These are phyloP conservation scores for Phoma sp. DNA, from an alignment of 2,329 filamentous ascomycete genomes.

Conservation along the genomic window DNA sequence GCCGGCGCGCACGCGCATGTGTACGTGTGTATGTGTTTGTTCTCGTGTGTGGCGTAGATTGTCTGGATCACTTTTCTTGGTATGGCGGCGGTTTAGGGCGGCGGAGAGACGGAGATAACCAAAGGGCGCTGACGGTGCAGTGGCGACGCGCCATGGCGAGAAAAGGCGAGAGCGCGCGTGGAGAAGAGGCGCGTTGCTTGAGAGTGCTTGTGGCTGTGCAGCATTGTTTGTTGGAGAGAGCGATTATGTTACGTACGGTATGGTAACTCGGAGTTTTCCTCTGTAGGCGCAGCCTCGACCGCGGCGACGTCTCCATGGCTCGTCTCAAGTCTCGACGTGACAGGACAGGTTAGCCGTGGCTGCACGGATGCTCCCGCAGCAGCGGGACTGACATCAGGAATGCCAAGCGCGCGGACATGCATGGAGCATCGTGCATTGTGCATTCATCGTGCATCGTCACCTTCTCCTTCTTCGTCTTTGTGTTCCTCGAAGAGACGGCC, in stretches of 20 bases:
- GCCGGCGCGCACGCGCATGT: too few species aligned
- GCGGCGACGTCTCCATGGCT: not conserved
- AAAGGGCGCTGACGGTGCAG: slow-evolving; percentile 21
- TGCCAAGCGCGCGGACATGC: slow-evolving; percentile 1
- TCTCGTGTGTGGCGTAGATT: not conserved
- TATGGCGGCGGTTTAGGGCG: slow-evolving; percentile 2
- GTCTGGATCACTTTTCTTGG: not conserved
- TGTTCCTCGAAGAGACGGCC: too few species aligned
- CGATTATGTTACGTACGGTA: too few species aligned
- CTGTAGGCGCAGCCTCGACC: not conserved
- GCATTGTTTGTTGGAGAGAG: too few species aligned
- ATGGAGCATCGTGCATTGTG: not conserved
- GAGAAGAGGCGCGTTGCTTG: slow-evolving; percentile 21
- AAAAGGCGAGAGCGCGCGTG: slow-evolving; percentile 17
- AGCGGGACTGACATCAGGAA: not conserved
- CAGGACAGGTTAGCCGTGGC: not conserved
- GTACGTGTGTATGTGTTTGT: not conserved
- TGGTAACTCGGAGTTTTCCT: not conserved
- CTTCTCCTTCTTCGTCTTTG: not conserved
- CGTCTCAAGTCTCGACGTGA: not conserved
- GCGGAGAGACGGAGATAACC: slow-evolving; percentile 13
- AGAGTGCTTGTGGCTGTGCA: not conserved
- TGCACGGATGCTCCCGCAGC: not conserved
- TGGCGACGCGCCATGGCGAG: slow-evolving; percentile 21
- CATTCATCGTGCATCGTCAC: not conserved